These are phyloP conservation scores for Thelonectria rubi DNA, from an alignment of 2,329 filamentous ascomycete species.

Conservation along the genomic window DNA sequence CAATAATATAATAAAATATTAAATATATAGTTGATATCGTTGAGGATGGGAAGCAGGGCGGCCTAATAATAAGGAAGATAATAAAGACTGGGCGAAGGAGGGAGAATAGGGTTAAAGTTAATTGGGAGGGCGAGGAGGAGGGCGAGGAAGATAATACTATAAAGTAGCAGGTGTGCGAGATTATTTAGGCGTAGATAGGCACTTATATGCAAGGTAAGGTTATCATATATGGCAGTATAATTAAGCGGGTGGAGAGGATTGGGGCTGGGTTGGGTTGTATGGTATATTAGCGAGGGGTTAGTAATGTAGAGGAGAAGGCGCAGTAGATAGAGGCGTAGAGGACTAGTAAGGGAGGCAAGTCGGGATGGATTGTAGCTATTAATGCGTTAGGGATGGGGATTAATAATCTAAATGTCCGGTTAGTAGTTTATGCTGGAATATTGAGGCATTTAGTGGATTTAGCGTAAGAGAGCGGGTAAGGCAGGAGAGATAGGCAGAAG, in stretches of 20 bases:
- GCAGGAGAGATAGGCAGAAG: no score
- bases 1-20: constrained; percentile 1
- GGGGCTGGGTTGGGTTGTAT: neutral
- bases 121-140: neutral
- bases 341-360: no score
- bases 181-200: neutral
- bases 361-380: neutral
- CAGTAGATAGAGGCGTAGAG: neutral
- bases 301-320: neutral
- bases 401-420: neutral
- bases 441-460: neutral
- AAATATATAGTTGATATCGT: neutral
- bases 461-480: no score
- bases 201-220: neutral
- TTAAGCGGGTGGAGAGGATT: neutral
- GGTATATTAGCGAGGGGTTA: neutral
- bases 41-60: neutral
- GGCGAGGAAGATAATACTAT: no score
- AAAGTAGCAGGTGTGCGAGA: no score
- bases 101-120: no score
- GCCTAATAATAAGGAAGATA: no score
- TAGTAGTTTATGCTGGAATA: neutral
- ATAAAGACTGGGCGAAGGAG: no score
- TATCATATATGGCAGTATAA: no score
- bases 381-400: neutral